Conservation (phyloP, 106 monocot species). For the Dendrobium nobile region DNA sequence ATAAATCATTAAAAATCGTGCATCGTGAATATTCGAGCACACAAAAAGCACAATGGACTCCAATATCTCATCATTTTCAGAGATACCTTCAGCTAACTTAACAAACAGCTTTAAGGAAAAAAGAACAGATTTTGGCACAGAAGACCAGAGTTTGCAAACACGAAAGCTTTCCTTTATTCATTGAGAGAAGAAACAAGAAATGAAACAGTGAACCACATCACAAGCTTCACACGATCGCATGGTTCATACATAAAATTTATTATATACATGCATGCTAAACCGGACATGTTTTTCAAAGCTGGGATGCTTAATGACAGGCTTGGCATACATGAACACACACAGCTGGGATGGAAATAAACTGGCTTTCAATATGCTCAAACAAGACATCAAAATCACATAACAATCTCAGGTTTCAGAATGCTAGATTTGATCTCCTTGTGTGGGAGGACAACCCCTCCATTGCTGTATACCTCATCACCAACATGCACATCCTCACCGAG, state of each 20-base stretch:
- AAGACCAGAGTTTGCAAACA: not conserved
- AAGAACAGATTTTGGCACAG: not conserved
- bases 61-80: not conserved
- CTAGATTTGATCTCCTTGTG: slow-evolving; percentile 79
- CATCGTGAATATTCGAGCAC: not conserved
- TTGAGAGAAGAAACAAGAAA: not conserved
- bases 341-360: not conserved
- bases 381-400: slow-evolving; percentile 9
- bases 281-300: not conserved
- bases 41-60: not conserved
- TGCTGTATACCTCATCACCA: slow-evolving; percentile 67
- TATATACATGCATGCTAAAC: not conserved
- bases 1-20: too few relatives aligned
- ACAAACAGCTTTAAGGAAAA: not conserved
- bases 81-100: not conserved
- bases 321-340: not conserved
- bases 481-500: slow-evolving; percentile 75
- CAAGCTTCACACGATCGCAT: not conserved
- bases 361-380: not conserved
- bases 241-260: not conserved
- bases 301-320: not conserved
- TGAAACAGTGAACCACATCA: not conserved
- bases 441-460: slow-evolving; percentile 71
- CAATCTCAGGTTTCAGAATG: slow-evolving; percentile 67
- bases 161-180: not conserved